Evolutionary conservation across 306 rosid species (phyloP), one percentile per base, ranked within the genome.

Genomic region (Adenanthera pavonina): DNA sequence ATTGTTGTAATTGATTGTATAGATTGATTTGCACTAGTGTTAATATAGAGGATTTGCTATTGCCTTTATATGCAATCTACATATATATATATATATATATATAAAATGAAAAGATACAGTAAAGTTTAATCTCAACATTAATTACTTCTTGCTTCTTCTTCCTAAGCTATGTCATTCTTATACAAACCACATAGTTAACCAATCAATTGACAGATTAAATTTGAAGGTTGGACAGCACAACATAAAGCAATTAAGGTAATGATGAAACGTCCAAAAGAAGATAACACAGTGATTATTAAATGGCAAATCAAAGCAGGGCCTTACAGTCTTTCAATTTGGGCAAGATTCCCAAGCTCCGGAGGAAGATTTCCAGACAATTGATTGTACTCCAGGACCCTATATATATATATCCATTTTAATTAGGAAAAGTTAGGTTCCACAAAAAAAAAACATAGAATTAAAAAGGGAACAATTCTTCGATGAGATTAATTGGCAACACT

Each of bases 321-420:
- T 77, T 66, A 92, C 97, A 92, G 30, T 79, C 89, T 88, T 71
- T 85, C 84, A 52, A 94, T 80, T 30, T 25, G 64, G 69, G 79
- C 0, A 62, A 91, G 80, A 81, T 87, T 72, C 34, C 98, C 98
- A 79, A 94, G 94, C 83, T 83, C 78, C 10, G 48, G 59, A 80
- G 97, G 92, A 80, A 94, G 87, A 69, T 12, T 69, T 75, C 87
- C 97, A 53, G 87, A 90, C 1, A 94, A 17, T 35, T 75, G 89
- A 86, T 94, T 94, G 54, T 35, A 51, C 72, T 88, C 93, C 77
- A 94, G 61, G 52, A 19, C 81, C 84, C 98, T 25, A 25, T 25
- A 25, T 25, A 25, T 92, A 11, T 25, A 25, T 25, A 25, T 48
- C 2, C 69, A 82, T 49, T 66, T 25, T 25, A 25, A 25, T 49